Evolutionary conservation across 176 grass and related monocot species (phyloP).

Genomic region (Puccinellia tenuiflora): DNA sequence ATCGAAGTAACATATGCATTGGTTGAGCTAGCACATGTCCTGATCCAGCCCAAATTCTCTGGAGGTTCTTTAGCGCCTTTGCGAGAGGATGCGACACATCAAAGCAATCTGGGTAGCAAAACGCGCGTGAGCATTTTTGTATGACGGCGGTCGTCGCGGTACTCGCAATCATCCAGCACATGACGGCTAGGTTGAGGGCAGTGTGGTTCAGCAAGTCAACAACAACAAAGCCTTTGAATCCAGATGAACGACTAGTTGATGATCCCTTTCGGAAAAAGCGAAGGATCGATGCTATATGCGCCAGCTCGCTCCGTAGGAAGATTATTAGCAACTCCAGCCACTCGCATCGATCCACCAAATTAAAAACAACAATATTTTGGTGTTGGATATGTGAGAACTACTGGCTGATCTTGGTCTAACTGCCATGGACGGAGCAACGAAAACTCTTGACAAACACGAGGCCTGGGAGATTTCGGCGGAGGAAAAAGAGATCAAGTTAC

Average conservation of each 20-base stretch:
- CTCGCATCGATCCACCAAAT: background rate
- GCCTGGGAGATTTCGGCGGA: background rate
- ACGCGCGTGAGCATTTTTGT: background rate
- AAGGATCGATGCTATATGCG: background rate
- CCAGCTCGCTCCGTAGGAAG: background rate
- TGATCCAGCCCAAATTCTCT: background rate
- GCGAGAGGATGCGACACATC: background rate
- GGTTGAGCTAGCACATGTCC: background rate
- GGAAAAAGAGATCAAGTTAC: background rate
- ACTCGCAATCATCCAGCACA: background rate
- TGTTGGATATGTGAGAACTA: background rate
- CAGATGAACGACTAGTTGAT: background rate
- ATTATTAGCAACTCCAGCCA: background rate
- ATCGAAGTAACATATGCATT: background rate
- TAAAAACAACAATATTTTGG: background rate
- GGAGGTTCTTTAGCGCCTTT: background rate
- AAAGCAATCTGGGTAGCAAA: background rate
- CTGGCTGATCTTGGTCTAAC: background rate
- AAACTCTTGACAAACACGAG: background rate
- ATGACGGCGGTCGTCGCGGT: background rate
- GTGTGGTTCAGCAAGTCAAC: background rate
- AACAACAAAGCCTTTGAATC: background rate
- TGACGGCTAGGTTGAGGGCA: background rate
- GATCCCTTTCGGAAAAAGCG: background rate
- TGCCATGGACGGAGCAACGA: background rate